These are phyloP conservation scores for Pulveroboletus sp. DNA, from an alignment of 768 basidiomycete species.

Conservation along the genomic window DNA sequence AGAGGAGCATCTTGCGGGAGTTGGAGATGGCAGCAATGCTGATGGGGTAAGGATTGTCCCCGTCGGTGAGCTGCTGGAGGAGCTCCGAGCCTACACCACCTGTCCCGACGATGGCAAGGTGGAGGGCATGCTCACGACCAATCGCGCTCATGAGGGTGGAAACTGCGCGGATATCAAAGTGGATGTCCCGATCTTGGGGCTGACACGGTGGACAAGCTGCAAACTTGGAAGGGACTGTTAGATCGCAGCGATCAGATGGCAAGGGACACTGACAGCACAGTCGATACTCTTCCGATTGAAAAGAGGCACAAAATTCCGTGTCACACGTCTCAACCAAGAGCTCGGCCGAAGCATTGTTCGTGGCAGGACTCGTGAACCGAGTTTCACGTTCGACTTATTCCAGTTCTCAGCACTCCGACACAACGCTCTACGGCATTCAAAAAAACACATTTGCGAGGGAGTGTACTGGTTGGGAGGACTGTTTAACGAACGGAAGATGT, in stretches of 20 bases:
- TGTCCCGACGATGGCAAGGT: constrained; percentile 81
- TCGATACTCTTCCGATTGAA: background rate
- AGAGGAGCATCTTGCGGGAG: constrained; percentile 56
- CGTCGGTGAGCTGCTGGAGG: constrained; percentile 68
- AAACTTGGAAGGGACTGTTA: background rate
- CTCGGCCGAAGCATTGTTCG: constrained; percentile 11
- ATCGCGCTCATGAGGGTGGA: constrained; percentile 12
- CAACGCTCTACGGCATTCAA: constrained; percentile 25
- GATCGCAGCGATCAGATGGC: constrained; percentile 14
- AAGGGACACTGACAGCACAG: constrained; percentile 1
- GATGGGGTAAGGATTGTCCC: constrained; percentile 50
- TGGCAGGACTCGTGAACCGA: too few species aligned
- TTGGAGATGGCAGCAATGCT: constrained; percentile 65
- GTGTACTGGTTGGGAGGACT: constrained; percentile 22
- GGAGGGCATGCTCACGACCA: constrained; percentile 29
- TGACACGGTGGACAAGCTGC: background rate
- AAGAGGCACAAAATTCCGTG: background rate
- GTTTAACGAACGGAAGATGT: constrained; percentile 25
- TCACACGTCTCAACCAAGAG: background rate
- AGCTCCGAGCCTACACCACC: constrained; percentile 92
- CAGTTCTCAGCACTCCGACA: background rate
- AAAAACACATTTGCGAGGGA: constrained; percentile 18
- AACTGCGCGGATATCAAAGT: constrained; percentile 1
- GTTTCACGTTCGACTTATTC: background rate
- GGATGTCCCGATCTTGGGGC: background rate